phyloP scores from a whole-genome alignment of 345 rosid genomes.

The Hypericum perforatum region DNA sequence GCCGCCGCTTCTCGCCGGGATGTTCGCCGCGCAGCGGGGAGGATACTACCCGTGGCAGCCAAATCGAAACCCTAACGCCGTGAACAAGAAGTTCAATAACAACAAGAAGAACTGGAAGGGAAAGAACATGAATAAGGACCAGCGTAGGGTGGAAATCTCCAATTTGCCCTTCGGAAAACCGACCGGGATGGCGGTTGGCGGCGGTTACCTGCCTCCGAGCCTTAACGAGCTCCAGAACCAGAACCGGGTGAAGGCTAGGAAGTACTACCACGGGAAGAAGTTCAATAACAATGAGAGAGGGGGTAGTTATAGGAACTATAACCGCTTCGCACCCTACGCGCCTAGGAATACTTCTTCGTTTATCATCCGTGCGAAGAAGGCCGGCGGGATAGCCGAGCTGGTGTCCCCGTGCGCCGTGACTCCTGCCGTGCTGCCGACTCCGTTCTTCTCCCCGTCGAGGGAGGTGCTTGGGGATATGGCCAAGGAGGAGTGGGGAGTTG shows the following conservation, averaged over 20 bases:
- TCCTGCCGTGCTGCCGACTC: conserved; percentile 77
- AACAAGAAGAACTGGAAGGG: conserved; percentile 63
- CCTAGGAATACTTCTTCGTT: conserved; percentile 87
- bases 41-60: too few relatives aligned
- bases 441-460: conserved; percentile 67
- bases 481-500: conserved; percentile 96
- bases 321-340: conserved; percentile 79
- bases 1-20: too few relatives aligned
- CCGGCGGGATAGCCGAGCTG: conserved; percentile 86
- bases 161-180: conserved; percentile 3
- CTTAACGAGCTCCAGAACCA: conserved; percentile 72
- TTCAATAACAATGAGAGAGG: conserved; percentile 13
- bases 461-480: conserved; percentile 96
- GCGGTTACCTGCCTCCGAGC: conserved; percentile 75
- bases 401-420: conserved; percentile 94
- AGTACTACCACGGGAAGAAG: conserved; percentile 59
- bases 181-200: conserved; percentile 16
- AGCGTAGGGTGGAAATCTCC: conserved; percentile 37
- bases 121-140: conserved; percentile 41
- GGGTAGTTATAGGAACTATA: too few relatives aligned
- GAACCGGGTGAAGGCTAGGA: conserved; percentile 61
- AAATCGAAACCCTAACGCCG: too few relatives aligned
- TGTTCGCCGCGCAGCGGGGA: too few relatives aligned
- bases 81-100: too few relatives aligned
- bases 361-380: conserved; percentile 75